These are phyloP conservation scores for Aspergillus sp. DNA, from an alignment of 2,329 filamentous ascomycete genomes.

Conservation along the genomic window DNA sequence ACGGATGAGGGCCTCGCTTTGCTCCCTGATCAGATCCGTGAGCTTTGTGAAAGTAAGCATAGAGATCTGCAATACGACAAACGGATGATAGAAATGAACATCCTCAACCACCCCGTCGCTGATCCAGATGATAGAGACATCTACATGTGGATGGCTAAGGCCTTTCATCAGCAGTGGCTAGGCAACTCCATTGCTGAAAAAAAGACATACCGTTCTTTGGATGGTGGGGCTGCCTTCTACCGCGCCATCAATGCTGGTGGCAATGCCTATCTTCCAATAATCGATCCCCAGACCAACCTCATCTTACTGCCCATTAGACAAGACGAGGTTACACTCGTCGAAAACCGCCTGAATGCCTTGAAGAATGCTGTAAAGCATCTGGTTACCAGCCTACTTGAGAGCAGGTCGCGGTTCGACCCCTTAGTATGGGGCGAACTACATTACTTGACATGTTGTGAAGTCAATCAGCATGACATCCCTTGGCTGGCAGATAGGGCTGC, in stretches of 20 bases:
- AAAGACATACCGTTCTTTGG: constrained; percentile 40
- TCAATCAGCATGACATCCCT: constrained; percentile 29
- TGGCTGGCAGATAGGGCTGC: constrained; percentile 1
- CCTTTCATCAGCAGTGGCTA: constrained; percentile 47
- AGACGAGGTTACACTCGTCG: constrained; percentile 29
- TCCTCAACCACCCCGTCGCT: constrained; percentile 26
- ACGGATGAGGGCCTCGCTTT: constrained; percentile 17
- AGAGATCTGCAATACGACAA: constrained; percentile 28
- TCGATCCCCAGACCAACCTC: constrained; percentile 26
- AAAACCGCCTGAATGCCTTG: constrained; percentile 36
- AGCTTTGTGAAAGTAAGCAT: constrained; percentile 28
- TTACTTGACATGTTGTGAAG: constrained; percentile 50
- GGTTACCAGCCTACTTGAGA: constrained; percentile 39
- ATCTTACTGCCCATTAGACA: constrained; percentile 29
- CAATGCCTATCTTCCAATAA: constrained; percentile 46
- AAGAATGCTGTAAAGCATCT: constrained; percentile 42
- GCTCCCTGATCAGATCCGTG: constrained; percentile 23
- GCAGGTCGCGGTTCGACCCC: constrained; percentile 34
- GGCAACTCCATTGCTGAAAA: constrained; percentile 43
- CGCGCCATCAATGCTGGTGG: constrained; percentile 40
- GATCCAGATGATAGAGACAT: background rate
- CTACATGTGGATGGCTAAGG: constrained; percentile 15
- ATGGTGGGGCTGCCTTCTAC: constrained; percentile 53
- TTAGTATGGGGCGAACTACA: constrained; percentile 39
- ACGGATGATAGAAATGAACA: constrained; percentile 29